Percentiles rank a stretch among this genome's conserved stretches.
phyloP scores from a whole-genome alignment of 331 rosid species.

The Quercus phellos region DNA sequence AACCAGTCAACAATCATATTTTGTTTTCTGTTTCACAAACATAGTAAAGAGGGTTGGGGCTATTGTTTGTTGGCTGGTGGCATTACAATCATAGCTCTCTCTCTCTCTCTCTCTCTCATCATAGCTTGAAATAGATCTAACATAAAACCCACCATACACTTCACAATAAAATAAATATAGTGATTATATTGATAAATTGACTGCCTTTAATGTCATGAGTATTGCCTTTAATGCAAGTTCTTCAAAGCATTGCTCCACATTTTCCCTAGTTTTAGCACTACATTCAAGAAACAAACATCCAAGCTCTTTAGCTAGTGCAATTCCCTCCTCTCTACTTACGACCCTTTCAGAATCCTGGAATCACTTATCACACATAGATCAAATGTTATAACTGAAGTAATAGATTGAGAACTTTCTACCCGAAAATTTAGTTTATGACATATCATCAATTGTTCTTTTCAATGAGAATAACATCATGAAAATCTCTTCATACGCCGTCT shows the following conservation, averaged over 20 bases:
- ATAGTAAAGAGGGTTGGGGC: too few species aligned
- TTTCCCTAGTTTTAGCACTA: constrained; percentile 90
- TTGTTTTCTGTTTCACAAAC: neutral
- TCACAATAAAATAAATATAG: neutral
- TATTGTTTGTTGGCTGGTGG: too few species aligned
- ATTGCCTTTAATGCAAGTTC: constrained; percentile 90
- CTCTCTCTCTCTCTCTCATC: neutral
- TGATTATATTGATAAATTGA: neutral
- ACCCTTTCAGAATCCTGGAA: constrained; percentile 83
- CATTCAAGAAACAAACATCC: constrained; percentile 84
- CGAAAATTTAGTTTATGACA: neutral
- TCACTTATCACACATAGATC: constrained; percentile 1
- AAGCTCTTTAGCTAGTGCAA: constrained; percentile 73
- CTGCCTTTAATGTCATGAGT: neutral
- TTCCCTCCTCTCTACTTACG: constrained; percentile 86
- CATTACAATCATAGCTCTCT: too few species aligned
- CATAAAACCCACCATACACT: neutral
- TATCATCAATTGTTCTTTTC: neutral
- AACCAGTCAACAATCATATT: neutral
- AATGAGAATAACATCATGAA: neutral
- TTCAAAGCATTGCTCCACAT: constrained; percentile 87
- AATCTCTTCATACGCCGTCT: too few species aligned
- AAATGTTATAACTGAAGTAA: neutral
- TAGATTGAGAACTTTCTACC: neutral
- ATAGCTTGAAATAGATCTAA: neutral